Percentiles rank a stretch among this genome's conserved stretches.
phyloP scores from a whole-genome alignment of 495 filamentous ascomycete genomes.

The Penicillium waksmanii region DNA sequence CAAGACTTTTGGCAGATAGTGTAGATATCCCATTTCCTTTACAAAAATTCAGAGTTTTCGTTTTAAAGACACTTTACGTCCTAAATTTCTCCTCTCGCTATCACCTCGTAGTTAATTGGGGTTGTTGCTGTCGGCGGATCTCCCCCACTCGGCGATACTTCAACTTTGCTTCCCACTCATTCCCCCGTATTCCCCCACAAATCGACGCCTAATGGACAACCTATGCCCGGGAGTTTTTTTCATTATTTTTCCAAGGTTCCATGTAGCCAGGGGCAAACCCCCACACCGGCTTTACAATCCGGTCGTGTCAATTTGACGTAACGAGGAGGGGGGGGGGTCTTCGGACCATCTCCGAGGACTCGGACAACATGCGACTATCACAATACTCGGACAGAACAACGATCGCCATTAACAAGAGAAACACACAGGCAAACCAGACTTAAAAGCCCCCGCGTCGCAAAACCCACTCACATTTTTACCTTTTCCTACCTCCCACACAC shows the following conservation, averaged over 20 bases:
- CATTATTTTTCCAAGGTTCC: neutral
- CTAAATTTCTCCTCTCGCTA: neutral
- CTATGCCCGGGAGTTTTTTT: too few species aligned
- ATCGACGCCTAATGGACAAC: too few species aligned
- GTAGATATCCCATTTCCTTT: slow-evolving; percentile 14
- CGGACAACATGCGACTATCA: slow-evolving; percentile 19
- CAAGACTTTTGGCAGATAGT: slow-evolving; percentile 35
- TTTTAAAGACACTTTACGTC: neutral
- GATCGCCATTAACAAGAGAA: neutral
- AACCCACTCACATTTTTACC: neutral
- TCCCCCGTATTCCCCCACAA: too few species aligned
- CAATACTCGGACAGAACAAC: slow-evolving; percentile 14
- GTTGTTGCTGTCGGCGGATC: too few species aligned
- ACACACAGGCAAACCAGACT: neutral
- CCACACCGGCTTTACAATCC: neutral
- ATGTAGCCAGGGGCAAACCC: neutral
- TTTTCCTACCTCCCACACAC: neutral
- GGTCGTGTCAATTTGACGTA: slow-evolving; percentile 15
- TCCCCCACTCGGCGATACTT: too few species aligned
- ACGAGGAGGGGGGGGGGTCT: neutral
- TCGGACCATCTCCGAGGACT: slow-evolving; percentile 19
- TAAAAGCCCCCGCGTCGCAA: neutral
- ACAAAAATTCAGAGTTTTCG: neutral
- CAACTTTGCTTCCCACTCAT: too few species aligned
- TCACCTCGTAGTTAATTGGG: neutral